A percentile compares a stretch with the other conserved stretches of the same genome.
Evolutionary conservation across 345 rosid species (phyloP).

Genomic region (Bruguiera gymnorhiza): DNA sequence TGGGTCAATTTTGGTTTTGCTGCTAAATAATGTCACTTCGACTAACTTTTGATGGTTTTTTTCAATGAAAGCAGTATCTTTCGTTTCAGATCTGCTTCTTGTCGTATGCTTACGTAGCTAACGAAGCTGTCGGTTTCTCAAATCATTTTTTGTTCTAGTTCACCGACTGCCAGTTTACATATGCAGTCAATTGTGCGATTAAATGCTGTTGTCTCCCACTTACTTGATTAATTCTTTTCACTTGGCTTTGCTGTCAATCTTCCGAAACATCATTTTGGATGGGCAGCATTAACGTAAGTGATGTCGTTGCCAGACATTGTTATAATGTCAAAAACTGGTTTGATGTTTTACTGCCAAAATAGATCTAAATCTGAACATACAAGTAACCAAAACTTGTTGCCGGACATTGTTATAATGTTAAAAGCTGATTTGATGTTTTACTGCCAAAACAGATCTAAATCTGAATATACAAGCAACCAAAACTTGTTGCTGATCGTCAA

Average conservation of each 20-base stretch:
- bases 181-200: neutral
- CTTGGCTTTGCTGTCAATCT: neutral
- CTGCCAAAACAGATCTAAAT: neutral
- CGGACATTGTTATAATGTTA: neutral
- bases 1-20: neutral
- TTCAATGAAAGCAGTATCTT: neutral
- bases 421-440: neutral
- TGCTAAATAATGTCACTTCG: neutral
- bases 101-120: neutral
- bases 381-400: neutral
- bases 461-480: neutral
- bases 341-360: neutral
- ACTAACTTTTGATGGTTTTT: neutral
- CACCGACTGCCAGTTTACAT: neutral
- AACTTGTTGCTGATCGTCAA: neutral
- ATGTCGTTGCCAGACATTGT: neutral
- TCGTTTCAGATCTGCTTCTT: slow-evolving; percentile 5
- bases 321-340: neutral
- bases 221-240: neutral
- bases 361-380: neutral
- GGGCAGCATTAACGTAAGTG: neutral
- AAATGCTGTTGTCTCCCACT: neutral
- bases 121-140: neutral
- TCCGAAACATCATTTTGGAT: neutral
- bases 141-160: neutral